These are phyloP conservation scores for Calonectria ilicicola DNA, from an alignment of 2,329 filamentous ascomycete species.

Conservation along the genomic window DNA sequence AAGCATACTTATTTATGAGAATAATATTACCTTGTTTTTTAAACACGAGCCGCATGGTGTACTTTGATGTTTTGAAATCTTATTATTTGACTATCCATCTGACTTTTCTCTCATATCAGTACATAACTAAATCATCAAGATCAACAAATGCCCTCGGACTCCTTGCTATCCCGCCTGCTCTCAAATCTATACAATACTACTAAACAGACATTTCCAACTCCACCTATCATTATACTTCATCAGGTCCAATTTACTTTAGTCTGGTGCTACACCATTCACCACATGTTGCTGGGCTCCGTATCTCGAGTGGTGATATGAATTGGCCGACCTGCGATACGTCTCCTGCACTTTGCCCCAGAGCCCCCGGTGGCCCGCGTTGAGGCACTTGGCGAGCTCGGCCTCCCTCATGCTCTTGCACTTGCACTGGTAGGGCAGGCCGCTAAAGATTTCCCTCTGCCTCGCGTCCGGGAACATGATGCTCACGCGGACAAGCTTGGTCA, in stretches of 20 bases:
- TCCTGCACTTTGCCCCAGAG: constrained; percentile 47
- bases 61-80: neutral
- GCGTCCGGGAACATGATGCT: constrained; percentile 45
- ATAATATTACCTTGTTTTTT: neutral
- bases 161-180: neutral
- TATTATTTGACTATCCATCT: neutral
- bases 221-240: neutral
- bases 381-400: constrained; percentile 39
- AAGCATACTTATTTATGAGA: constrained; percentile 3
- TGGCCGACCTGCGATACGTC: constrained; percentile 40
- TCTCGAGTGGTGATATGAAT: constrained; percentile 34
- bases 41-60: neutral
- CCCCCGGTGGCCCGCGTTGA: constrained; percentile 42
- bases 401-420: constrained; percentile 41
- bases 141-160: neutral
- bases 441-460: constrained; percentile 38
- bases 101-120: neutral
- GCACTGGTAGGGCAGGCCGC: constrained; percentile 44
- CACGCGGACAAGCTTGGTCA: constrained; percentile 45
- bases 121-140: neutral
- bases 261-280: constrained; percentile 24
- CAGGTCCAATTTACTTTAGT: neutral
- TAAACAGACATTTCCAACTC: neutral
- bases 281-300: constrained; percentile 39
- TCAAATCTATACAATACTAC: neutral